A percentile compares a stretch with the other conserved stretches of the same genome.
Conservation (phyloP, 2,329 filamentous ascomycete genomes). For the Xylariomycetidae sp. region DNA sequence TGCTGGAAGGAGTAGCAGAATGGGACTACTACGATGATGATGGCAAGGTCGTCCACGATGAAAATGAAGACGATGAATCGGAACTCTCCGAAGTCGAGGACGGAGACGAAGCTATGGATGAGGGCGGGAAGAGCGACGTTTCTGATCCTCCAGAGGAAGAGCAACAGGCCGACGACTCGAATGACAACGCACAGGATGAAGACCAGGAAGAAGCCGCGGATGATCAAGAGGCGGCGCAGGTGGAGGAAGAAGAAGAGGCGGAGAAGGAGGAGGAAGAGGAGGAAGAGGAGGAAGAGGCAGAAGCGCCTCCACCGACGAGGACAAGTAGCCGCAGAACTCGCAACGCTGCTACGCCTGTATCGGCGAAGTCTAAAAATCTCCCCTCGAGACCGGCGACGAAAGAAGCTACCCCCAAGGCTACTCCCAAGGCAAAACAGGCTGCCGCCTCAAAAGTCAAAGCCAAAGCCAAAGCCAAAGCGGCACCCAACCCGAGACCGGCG, state of each 20-base stretch:
- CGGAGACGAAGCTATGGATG: slow-evolving; percentile 18
- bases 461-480: slow-evolving; percentile 16
- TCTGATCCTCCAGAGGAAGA: slow-evolving; percentile 5
- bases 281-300: slow-evolving; percentile 15
- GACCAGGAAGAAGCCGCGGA: slow-evolving; percentile 4
- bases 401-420: too few relatives aligned
- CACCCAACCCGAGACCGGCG: slow-evolving; percentile 16
- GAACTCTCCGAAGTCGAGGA: slow-evolving; percentile 15
- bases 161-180: slow-evolving; percentile 7
- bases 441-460: too few relatives aligned
- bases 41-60: slow-evolving; percentile 24
- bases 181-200: slow-evolving; percentile 6
- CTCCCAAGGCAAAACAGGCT: too few relatives aligned
- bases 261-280: slow-evolving; percentile 10
- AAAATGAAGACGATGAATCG: slow-evolving; percentile 19
- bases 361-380: slow-evolving; percentile 16
- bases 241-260: slow-evolving; percentile 9
- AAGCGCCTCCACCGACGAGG: slow-evolving; percentile 14
- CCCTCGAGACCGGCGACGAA: slow-evolving; percentile 22
- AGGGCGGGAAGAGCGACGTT: slow-evolving; percentile 13
- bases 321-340: slow-evolving; percentile 21
- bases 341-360: slow-evolving; percentile 9
- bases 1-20: slow-evolving; percentile 53
- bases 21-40: slow-evolving; percentile 47
- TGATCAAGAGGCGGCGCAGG: slow-evolving; percentile 8